These are phyloP conservation scores for Thermothelomyces thermophilus DNA, from an alignment of 2,329 filamentous ascomycete genomes.

Conservation along the genomic window DNA sequence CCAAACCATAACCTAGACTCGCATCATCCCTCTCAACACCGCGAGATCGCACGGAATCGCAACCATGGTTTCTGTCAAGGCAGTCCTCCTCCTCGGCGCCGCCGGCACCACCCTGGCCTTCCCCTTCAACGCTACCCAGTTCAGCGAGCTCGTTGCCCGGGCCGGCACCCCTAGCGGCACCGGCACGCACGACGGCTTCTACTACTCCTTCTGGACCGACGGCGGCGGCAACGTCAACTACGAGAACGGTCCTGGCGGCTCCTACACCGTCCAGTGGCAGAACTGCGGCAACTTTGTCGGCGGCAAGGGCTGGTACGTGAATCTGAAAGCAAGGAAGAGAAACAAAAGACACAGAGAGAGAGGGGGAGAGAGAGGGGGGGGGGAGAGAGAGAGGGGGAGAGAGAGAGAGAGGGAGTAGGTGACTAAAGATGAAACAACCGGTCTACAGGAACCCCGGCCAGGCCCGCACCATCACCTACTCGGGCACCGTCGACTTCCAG, in stretches of 20 bases:
- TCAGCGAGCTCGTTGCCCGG: slow-evolving; percentile 11
- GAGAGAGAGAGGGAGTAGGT: too few relatives aligned
- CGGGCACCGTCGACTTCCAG: slow-evolving; percentile 25
- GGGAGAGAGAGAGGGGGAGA: too few relatives aligned
- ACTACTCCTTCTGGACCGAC: slow-evolving; percentile 42
- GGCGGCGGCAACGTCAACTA: slow-evolving; percentile 35
- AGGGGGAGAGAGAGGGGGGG: too few relatives aligned
- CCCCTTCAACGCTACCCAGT: slow-evolving; percentile 17
- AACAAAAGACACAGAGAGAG: too few relatives aligned
- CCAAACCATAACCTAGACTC: not conserved
- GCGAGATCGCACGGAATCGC: not conserved
- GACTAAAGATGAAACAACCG: too few relatives aligned
- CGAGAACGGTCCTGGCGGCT: slow-evolving; percentile 35
- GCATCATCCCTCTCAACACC: not conserved
- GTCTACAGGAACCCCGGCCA: slow-evolving; percentile 33
- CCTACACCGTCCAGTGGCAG: slow-evolving; percentile 38
- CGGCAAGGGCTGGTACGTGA: slow-evolving; percentile 49
- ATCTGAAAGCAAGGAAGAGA: too few relatives aligned
- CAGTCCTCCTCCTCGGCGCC: slow-evolving; percentile 14
- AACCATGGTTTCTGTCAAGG: slow-evolving; percentile 20
- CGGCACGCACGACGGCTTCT: slow-evolving; percentile 35
- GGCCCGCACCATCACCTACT: slow-evolving; percentile 24
- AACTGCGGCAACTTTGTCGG: slow-evolving; percentile 47
- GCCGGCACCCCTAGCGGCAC: slow-evolving; percentile 30
- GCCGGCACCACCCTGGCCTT: slow-evolving; percentile 12